phyloP scores from a whole-genome alignment of 768 basidiomycete genomes.

The Russula sp. region DNA sequence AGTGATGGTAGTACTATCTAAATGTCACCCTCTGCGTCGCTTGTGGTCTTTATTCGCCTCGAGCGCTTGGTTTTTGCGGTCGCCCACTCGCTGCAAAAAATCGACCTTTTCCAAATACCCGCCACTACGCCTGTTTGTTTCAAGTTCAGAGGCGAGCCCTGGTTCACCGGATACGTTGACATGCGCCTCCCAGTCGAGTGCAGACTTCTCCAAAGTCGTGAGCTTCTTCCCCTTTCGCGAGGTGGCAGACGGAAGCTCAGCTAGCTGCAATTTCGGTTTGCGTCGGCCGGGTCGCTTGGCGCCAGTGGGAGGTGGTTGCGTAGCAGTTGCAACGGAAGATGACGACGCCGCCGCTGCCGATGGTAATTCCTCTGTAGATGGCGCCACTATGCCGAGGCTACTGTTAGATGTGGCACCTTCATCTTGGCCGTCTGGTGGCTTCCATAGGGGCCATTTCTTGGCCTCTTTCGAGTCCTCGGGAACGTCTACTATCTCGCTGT shows the following conservation, averaged over 20 bases:
- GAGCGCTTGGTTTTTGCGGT: slow-evolving; percentile 56
- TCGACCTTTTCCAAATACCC: slow-evolving; percentile 84
- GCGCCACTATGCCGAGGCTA: background rate
- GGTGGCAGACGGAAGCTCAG: slow-evolving; percentile 41
- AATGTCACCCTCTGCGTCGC: slow-evolving; percentile 28
- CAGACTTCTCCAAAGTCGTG: slow-evolving; percentile 77
- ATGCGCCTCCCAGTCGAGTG: slow-evolving; percentile 79
- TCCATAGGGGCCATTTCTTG: slow-evolving; percentile 62
- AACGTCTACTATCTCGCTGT: slow-evolving; percentile 69
- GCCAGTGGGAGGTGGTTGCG: slow-evolving; percentile 6
- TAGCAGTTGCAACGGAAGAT: slow-evolving; percentile 9
- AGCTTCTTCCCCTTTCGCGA: slow-evolving; percentile 63
- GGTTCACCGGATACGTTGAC: slow-evolving; percentile 36
- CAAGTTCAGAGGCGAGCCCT: slow-evolving; percentile 60
- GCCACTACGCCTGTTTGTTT: slow-evolving; percentile 62
- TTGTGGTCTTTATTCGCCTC: slow-evolving; percentile 52
- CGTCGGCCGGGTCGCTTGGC: slow-evolving; percentile 54
- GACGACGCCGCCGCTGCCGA: background rate
- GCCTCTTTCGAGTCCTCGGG: slow-evolving; percentile 67
- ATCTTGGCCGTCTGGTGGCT: slow-evolving; percentile 22
- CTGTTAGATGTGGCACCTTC: slow-evolving; percentile 14
- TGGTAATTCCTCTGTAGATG: slow-evolving; percentile 14
- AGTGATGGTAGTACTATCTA: background rate
- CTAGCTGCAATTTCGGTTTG: slow-evolving; percentile 52
- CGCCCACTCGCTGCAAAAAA: slow-evolving; percentile 69